Base-by-base conservation (phyloP, 192 early-diverging fungal species). In the Backusella tuberculispora region DNA sequence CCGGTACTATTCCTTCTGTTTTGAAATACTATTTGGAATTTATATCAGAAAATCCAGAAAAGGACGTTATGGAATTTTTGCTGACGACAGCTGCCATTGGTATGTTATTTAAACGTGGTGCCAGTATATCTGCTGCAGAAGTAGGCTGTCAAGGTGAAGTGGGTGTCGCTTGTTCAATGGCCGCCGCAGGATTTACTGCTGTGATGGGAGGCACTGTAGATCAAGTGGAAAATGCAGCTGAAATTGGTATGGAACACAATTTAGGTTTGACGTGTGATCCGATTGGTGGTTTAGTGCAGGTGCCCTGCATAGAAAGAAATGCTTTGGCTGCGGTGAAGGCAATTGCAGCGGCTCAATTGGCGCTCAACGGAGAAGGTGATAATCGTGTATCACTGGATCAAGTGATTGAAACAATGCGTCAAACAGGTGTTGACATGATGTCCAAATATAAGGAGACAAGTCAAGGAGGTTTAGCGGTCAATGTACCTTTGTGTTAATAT, bases 71-170 rank as follows among this genome's bases (percentile, higher is more conserved):
- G 82, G 95, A 96, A 80, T 96, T 96, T 73, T 77, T 98, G 40
- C 88, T 98, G 66, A 98, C 96, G 0, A 92, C 95, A 0, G 92
- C 95, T 0, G 96, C 96, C 1, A 93, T 98, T 71, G 96, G 96
- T 14, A 98, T 98, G 96, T 83, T 98, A 42, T 98, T 94, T 86
- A 98, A 98, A 84, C 90, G 94, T 63, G 95, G 96, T 3, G 96
- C 96, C 0, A 91, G 89, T 41, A 98, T 98, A 60, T 95, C 93
- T 44, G 74, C 95, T 0, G 96, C 97, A 8, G 97, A 96, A 81
- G 95, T 98, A 91, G 97, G 97, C 63, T 98, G 97, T 80, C 95
- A 96, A 79, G 97, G 97, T 53, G 97, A 98, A 83, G 95, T 98
- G 14, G 97, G 97, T 67, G 97, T 98, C 15, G 95, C 97, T 14